phyloP scores from a whole-genome alignment of 78 protist genomes.

The Protostelium mycophagum region DNA sequence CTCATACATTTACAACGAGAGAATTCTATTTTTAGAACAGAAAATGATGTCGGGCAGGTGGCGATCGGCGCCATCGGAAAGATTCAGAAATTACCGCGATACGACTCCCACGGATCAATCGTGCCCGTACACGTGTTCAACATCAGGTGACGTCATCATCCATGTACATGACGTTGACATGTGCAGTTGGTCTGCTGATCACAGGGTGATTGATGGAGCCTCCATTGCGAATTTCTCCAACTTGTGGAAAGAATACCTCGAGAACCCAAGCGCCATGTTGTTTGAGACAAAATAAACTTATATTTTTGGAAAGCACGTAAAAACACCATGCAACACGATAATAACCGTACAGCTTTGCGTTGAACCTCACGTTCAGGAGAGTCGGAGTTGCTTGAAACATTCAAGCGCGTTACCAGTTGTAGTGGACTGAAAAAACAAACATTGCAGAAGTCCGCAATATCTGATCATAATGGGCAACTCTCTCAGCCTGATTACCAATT shows the following conservation, averaged over 20 bases:
- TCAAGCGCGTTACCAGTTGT: no score
- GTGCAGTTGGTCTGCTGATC: slow-evolving; percentile 85
- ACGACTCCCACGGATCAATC: slow-evolving; percentile 50
- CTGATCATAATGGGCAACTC: neutral
- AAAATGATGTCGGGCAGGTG: no score
- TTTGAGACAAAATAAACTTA: slow-evolving; percentile 67
- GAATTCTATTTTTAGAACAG: no score
- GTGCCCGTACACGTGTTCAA: slow-evolving; percentile 37
- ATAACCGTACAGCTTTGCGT: no score
- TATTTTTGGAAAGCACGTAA: no score
- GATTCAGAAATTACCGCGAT: slow-evolving; percentile 77
- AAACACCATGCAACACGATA: no score
- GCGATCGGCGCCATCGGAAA: slow-evolving; percentile 73
- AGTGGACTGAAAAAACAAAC: no score
- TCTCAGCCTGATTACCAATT: neutral
- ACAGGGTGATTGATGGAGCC: slow-evolving; percentile 92
- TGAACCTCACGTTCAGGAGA: no score
- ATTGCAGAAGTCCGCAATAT: no score
- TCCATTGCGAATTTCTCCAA: slow-evolving; percentile 86
- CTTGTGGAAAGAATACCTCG: slow-evolving; percentile 59
- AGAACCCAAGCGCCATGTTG: slow-evolving; percentile 80
- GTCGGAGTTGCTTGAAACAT: no score
- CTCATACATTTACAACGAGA: neutral
- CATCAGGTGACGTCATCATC: slow-evolving; percentile 11
- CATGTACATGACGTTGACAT: neutral